Evolutionary conservation across 2,329 filamentous ascomycete species (phyloP).

Genomic region (Dissoconium aciculare): DNA sequence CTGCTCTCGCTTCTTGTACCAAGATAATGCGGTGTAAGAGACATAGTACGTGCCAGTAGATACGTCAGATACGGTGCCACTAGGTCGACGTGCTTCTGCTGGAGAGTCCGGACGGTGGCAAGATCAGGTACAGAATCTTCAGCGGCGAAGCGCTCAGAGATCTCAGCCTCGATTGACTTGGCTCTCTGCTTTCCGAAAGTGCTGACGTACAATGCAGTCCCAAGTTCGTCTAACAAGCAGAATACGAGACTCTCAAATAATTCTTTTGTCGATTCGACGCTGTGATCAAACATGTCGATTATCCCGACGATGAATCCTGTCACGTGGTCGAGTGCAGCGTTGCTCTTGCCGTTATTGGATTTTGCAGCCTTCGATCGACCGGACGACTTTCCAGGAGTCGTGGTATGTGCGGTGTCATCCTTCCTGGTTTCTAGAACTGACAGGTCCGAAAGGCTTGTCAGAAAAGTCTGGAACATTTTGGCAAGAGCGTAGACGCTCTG

Average conservation of each 20-base stretch:
- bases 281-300: constrained; percentile 25
- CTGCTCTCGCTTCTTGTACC: constrained; percentile 8
- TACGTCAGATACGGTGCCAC: constrained; percentile 30
- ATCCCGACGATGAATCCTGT: constrained; percentile 25
- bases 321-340: constrained; percentile 12
- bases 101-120: no score
- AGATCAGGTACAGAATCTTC: no score
- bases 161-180: constrained; percentile 14
- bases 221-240: constrained; percentile 27
- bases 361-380: constrained; percentile 7
- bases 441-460: constrained; percentile 17
- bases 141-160: constrained; percentile 7
- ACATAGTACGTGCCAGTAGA: constrained; percentile 28
- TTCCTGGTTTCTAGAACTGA: constrained; percentile 13
- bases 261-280: constrained; percentile 22
- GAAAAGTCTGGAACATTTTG: constrained; percentile 25
- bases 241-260: constrained; percentile 33
- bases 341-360: constrained; percentile 10
- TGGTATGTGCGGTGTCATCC: constrained; percentile 7
- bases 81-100: constrained; percentile 16
- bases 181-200: constrained; percentile 23
- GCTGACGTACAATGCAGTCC: constrained; percentile 25
- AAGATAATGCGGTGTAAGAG: constrained; percentile 26
- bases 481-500: constrained; percentile 19
- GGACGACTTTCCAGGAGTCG: not conserved